Evolutionary conservation across 352 stramenopile genomes (phyloP).

Genomic region (Pythium grandisporangium): DNA sequence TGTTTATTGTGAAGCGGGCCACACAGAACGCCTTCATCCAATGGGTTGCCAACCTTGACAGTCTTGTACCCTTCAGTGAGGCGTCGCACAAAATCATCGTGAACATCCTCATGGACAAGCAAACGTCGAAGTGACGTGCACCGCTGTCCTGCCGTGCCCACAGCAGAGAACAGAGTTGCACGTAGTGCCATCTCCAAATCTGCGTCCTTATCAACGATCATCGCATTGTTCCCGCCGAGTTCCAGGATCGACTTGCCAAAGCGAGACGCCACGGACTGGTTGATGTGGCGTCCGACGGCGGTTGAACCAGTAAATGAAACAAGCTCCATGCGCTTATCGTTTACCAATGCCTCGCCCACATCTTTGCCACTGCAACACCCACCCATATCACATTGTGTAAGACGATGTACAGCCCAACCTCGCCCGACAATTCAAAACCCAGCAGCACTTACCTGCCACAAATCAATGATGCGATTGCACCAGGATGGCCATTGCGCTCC

Average conservation of each 20-base stretch:
- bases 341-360: constrained; percentile 80
- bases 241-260: constrained; percentile 91
- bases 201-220: constrained; percentile 89
- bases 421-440: too few species aligned
- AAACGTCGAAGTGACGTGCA: constrained; percentile 90
- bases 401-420: too few species aligned
- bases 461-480: constrained; percentile 80
- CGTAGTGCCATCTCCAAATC: constrained; percentile 88
- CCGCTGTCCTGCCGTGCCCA: constrained; percentile 88
- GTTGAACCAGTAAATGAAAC: constrained; percentile 90
- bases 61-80: constrained; percentile 82
- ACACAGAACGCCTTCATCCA: constrained; percentile 79
- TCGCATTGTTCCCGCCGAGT: constrained; percentile 90
- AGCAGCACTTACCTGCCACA: constrained; percentile 35
- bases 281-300: constrained; percentile 81
- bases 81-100: constrained; percentile 84
- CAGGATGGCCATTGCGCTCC: constrained; percentile 74
- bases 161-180: constrained; percentile 86
- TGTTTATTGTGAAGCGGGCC: constrained; percentile 67
- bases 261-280: constrained; percentile 75
- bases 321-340: constrained; percentile 83
- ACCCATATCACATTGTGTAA: too few species aligned
- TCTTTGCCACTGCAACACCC: constrained; percentile 33
- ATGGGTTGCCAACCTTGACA: constrained; percentile 83
- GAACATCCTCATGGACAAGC: constrained; percentile 87